A percentile compares a stretch with the other conserved stretches of the same genome.
Evolutionary conservation across 495 filamentous ascomycete species (phyloP).

Genomic region (Xylaria bambusicola): DNA sequence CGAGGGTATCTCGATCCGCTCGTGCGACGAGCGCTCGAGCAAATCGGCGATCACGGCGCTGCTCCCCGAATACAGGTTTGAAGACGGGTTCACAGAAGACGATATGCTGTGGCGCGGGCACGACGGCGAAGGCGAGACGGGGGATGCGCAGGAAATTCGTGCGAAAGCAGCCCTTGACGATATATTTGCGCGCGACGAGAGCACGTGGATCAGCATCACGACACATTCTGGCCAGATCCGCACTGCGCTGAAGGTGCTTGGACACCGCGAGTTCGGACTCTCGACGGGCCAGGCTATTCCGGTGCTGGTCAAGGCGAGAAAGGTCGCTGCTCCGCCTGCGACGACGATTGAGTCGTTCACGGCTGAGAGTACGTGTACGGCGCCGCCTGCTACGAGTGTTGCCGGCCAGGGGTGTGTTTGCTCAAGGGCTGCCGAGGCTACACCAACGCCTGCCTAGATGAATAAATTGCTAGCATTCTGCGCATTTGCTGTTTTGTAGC

Average conservation of each 20-base stretch:
- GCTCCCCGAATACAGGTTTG: slow-evolving; percentile 63
- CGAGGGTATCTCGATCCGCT: slow-evolving; percentile 72
- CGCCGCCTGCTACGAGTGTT: slow-evolving; percentile 50
- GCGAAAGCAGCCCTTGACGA: slow-evolving; percentile 59
- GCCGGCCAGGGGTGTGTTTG: slow-evolving; percentile 49
- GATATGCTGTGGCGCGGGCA: slow-evolving; percentile 62
- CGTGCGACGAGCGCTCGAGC: slow-evolving; percentile 67
- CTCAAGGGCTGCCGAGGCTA: slow-evolving; percentile 29
- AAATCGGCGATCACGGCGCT: slow-evolving; percentile 55
- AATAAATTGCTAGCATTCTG: not conserved
- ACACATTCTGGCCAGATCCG: slow-evolving; percentile 69
- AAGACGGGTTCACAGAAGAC: slow-evolving; percentile 60
- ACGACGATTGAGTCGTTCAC: slow-evolving; percentile 45
- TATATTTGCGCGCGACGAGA: slow-evolving; percentile 62
- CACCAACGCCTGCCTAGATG: slow-evolving; percentile 10
- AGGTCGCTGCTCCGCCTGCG: slow-evolving; percentile 25
- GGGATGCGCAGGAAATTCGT: slow-evolving; percentile 56
- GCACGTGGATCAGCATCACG: slow-evolving; percentile 65
- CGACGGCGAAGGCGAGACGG: slow-evolving; percentile 51
- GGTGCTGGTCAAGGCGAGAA: slow-evolving; percentile 63
- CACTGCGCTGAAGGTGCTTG: slow-evolving; percentile 55
- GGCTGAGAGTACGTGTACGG: slow-evolving; percentile 51
- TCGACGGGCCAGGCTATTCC: slow-evolving; percentile 71
- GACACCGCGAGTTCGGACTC: slow-evolving; percentile 61
- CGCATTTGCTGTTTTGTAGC: no score